Evolutionary conservation across 2,329 filamentous ascomycete genomes (phyloP), one percentile per base, ranked within the genome.

Genomic region (Fusarium papillatum): DNA sequence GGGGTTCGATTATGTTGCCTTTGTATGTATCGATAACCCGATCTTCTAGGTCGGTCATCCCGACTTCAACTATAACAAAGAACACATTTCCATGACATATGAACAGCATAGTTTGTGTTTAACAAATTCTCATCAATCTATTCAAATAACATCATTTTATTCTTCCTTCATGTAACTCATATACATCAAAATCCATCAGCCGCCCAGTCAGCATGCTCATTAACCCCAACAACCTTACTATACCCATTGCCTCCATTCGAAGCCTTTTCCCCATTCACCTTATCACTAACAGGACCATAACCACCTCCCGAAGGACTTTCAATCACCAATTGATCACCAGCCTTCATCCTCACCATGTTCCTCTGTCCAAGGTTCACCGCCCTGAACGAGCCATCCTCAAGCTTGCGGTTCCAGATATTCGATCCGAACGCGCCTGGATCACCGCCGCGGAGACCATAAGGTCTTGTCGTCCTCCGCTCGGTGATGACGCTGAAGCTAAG

Each of bases 401-500:
- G 66, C 31, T 74, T 77, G 1, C 78, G 72, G 7, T 93, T 88
- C 92, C 93, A 95, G 59, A 93, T 85, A 76, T 95, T 95, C 68
- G 93, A 82, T 0, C 94, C 94, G 16, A 91, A 89, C 70, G 89
- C 84, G 0, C 92, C 94, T 65, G 94, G 91, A 31, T 90, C 90
- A 3, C 94, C 94, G 1, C 94, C 94, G 22, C 90, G 90, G 75
- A 95, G 87, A 0, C 94, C 94, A 71, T 95, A 95, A 0, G 95
- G 95, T 71, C 90, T 88, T 78, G 94, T 92, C 0, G 96, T 93
- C 29, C 95, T 86, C 24, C 95, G 83, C 84, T 97, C 95, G 22
- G 91, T 94, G 19, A 97, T 85, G 41, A 97, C 96, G 4, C 91
- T 93, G 36, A 94, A 93, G 82, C 95, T 92, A 10, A 96, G 90